Conservation (phyloP, 108 stramenopile genomes). For the Skeletonema menzelii region DNA sequence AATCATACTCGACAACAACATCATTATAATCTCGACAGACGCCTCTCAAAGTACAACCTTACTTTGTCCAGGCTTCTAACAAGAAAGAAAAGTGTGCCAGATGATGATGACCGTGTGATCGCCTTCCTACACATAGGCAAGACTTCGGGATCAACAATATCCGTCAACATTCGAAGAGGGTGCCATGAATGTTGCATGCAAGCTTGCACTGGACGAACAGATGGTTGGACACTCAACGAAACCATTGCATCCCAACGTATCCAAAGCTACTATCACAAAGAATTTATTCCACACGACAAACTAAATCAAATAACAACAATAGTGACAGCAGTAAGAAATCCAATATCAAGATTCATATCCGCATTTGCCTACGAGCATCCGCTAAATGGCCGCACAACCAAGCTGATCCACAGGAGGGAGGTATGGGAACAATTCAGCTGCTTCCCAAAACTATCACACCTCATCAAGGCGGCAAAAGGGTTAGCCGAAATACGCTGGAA, state of each 20-base stretch:
- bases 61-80: neutral
- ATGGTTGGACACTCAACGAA: slow-evolving; percentile 6
- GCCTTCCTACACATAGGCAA: slow-evolving; percentile 67
- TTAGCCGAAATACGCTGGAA: slow-evolving; percentile 9
- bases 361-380: slow-evolving; percentile 22
- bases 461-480: slow-evolving; percentile 18
- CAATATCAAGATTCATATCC: slow-evolving; percentile 8
- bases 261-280: slow-evolving; percentile 12
- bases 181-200: slow-evolving; percentile 19
- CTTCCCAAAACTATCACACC: slow-evolving; percentile 1
- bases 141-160: slow-evolving; percentile 65
- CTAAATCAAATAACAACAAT: slow-evolving; percentile 3
- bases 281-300: slow-evolving; percentile 4
- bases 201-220: slow-evolving; percentile 1
- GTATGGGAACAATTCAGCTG: neutral
- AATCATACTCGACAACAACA: too few species aligned
- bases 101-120: slow-evolving; percentile 2
- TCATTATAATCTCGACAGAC: neutral
- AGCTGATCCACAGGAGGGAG: neutral
- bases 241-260: slow-evolving; percentile 10
- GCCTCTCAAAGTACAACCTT: slow-evolving; percentile 20
- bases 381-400: neutral
- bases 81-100: neutral
- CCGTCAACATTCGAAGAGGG: slow-evolving; percentile 53
- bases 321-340: slow-evolving; percentile 10